Conservation (phyloP, 164 flowering plant species). For the Taxillus chinensis region DNA sequence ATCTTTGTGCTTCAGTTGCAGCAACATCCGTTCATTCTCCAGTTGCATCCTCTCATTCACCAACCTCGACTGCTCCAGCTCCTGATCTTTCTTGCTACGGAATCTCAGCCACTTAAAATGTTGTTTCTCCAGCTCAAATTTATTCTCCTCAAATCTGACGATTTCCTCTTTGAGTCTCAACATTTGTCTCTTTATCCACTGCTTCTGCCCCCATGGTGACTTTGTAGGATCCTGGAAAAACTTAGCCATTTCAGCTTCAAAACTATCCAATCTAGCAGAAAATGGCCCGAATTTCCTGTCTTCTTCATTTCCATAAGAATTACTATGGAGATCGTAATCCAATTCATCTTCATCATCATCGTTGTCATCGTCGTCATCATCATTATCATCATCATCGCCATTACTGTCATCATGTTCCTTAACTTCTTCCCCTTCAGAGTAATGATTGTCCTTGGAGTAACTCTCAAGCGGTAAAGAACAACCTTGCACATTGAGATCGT, state of each 20-base stretch:
- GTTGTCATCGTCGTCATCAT: constrained; percentile 30
- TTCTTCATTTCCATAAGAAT: constrained; percentile 11
- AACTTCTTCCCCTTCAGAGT: constrained; percentile 14
- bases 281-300: background rate
- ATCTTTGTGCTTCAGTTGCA: constrained; percentile 20
- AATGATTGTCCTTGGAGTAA: constrained; percentile 19
- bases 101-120: constrained; percentile 26
- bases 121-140: constrained; percentile 26
- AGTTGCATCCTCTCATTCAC: constrained; percentile 26
- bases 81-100: constrained; percentile 21
- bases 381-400: constrained; percentile 20
- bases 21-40: constrained; percentile 25
- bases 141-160: constrained; percentile 14
- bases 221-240: constrained; percentile 12
- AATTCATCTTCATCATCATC: constrained; percentile 18
- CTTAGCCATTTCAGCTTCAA: constrained; percentile 15
- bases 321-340: constrained; percentile 4
- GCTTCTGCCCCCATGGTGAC: constrained; percentile 5
- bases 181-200: constrained; percentile 12
- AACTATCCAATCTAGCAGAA: constrained; percentile 3
- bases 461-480: constrained; percentile 16
- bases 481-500: constrained; percentile 21
- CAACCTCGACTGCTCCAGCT: constrained; percentile 19
- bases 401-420: constrained; percentile 18
- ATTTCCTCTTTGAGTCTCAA: constrained; percentile 18